phyloP scores from a whole-genome alignment of 257 asterid genomes.

The Solanum boliviense region DNA sequence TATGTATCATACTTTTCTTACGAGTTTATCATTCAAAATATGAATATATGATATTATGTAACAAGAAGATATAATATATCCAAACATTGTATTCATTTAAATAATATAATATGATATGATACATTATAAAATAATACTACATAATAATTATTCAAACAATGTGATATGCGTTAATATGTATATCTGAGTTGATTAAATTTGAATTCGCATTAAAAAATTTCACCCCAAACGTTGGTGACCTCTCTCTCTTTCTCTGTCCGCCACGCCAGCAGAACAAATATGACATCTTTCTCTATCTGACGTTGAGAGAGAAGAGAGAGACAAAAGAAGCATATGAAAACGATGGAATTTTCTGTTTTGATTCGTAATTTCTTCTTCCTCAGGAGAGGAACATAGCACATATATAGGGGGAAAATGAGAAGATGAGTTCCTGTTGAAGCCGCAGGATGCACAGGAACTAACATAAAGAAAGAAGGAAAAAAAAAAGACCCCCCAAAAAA shows the following conservation, averaged over 20 bases:
- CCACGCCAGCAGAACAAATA: background rate
- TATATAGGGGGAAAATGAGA: background rate
- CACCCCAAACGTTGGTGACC: too few relatives aligned
- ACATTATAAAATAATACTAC: too few relatives aligned
- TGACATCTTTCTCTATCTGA: background rate
- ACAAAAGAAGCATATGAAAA: background rate
- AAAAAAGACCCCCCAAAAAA: background rate
- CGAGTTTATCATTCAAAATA: too few relatives aligned
- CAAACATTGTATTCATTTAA: too few relatives aligned
- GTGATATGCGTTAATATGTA: too few relatives aligned
- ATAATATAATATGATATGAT: too few relatives aligned
- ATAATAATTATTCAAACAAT: too few relatives aligned
- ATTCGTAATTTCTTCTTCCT: background rate
- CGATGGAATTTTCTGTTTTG: background rate
- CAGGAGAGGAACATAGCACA: background rate
- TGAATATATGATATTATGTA: too few relatives aligned
- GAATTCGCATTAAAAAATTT: background rate
- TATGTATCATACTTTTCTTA: too few relatives aligned
- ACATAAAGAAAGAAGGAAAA: too few relatives aligned
- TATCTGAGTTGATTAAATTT: too few relatives aligned
- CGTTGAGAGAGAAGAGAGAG: background rate
- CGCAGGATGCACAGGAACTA: background rate
- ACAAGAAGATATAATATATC: too few relatives aligned
- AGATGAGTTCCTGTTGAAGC: background rate
- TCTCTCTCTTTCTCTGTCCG: background rate